Evolutionary conservation across 306 rosid species (phyloP).

Genomic region (Bauhinia variegata): DNA sequence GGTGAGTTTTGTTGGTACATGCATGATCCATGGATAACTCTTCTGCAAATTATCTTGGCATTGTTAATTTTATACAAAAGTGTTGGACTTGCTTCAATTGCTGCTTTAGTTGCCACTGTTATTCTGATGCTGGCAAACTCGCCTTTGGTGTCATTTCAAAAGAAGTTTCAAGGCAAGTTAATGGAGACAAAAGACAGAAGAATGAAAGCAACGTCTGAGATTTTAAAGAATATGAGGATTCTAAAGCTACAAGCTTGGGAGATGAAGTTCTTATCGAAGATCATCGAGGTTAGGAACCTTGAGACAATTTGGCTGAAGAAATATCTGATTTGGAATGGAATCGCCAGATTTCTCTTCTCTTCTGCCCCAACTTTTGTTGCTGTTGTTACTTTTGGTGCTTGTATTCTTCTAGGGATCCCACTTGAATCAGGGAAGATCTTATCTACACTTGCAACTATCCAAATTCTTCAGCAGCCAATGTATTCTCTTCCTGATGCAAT

Average conservation of each 20-base stretch:
- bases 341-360: conserved; percentile 58
- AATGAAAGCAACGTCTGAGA: conserved; percentile 84
- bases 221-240: conserved; percentile 78
- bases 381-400: conserved; percentile 74
- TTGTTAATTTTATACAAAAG: conserved; percentile 65
- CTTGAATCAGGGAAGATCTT: conserved; percentile 88
- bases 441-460: conserved; percentile 82
- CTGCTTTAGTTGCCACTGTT: conserved; percentile 69
- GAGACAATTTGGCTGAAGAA: conserved; percentile 74
- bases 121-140: conserved; percentile 65
- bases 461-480: conserved; percentile 84
- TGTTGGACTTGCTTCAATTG: conserved; percentile 77
- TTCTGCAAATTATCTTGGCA: conserved; percentile 72
- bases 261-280: conserved; percentile 79
- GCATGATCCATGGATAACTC: conserved; percentile 68
- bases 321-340: conserved; percentile 46
- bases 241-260: conserved; percentile 94
- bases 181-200: conserved; percentile 83
- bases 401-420: conserved; percentile 74
- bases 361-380: conserved; percentile 80
- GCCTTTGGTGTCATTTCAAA: conserved; percentile 69
- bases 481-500: conserved; percentile 67
- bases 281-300: conserved; percentile 54
- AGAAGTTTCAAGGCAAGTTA: conserved; percentile 70
- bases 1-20: conserved; percentile 70